Evolutionary conservation across 305 asterid genomes (phyloP).

Genomic region (Ilex paraguariensis): DNA sequence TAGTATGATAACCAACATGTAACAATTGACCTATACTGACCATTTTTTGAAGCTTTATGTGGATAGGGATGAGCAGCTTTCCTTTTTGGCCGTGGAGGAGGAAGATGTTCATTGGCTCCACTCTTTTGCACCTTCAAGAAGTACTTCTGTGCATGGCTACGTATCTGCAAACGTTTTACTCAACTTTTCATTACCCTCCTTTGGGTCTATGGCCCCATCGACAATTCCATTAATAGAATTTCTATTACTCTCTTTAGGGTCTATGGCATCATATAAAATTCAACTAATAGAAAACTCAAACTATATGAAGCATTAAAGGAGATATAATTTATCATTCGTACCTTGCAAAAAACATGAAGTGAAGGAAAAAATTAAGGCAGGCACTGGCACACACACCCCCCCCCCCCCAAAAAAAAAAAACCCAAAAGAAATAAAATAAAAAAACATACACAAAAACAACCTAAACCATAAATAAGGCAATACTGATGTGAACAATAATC

Average conservation of each 20-base stretch:
- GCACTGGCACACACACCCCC: no score
- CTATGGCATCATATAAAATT: not conserved
- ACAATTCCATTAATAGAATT: not conserved
- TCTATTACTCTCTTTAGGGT: not conserved
- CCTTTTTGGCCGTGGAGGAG: constrained; percentile 97
- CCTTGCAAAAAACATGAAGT: no score
- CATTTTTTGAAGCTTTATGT: constrained; percentile 80
- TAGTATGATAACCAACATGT: constrained; percentile 1
- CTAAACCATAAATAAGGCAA: no score
- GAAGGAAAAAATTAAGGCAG: no score
- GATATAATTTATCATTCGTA: no score
- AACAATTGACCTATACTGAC: constrained; percentile 27
- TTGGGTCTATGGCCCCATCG: not conserved
- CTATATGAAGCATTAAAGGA: no score
- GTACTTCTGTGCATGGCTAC: constrained; percentile 96
- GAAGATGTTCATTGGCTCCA: constrained; percentile 83
- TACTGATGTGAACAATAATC: no score
- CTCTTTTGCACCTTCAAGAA: constrained; percentile 83
- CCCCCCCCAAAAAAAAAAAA: no score
- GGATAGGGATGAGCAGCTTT: constrained; percentile 97
- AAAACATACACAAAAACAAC: no score
- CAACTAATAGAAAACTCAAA: no score
- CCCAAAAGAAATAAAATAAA: no score
- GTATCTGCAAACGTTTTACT: constrained; percentile 53
- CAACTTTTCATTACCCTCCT: constrained; percentile 1